Conservation (phyloP, 768 basidiomycete genomes). For the Tylopilus sp. region DNA sequence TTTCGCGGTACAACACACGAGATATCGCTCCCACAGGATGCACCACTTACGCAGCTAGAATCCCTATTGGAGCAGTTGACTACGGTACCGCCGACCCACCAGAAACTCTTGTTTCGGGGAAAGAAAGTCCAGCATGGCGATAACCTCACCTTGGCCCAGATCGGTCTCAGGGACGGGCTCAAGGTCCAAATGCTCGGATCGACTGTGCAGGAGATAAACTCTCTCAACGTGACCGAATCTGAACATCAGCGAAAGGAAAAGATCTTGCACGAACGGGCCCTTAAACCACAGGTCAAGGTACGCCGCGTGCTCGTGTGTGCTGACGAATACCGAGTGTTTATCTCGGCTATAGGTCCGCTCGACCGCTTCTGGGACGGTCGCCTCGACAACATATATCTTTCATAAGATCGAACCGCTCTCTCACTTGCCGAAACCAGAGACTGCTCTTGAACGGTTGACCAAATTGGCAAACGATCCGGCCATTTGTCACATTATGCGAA, state of each 20-base stretch:
- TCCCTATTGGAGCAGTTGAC: conserved; percentile 58
- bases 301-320: conserved; percentile 11
- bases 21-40: conserved; percentile 47
- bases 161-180: conserved; percentile 59
- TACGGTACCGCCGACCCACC: conserved; percentile 56
- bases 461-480: conserved; percentile 69
- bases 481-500: conserved; percentile 66
- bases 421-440: conserved; percentile 61
- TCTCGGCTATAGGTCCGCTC: conserved; percentile 49
- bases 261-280: conserved; percentile 56
- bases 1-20: conserved; percentile 48
- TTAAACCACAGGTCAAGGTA: conserved; percentile 59
- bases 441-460: conserved; percentile 51
- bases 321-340: neutral
- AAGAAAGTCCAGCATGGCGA: conserved; percentile 41
- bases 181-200: conserved; percentile 73
- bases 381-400: conserved; percentile 53
- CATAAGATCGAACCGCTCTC: conserved; percentile 58
- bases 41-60: conserved; percentile 51
- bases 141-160: conserved; percentile 36
- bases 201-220: conserved; percentile 54
- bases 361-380: conserved; percentile 39
- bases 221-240: conserved; percentile 51
- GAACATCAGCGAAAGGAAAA: conserved; percentile 55
- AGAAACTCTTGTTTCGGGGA: conserved; percentile 74